phyloP scores from a whole-genome alignment of 805 yeast genomes.

The Cyberlindnera maclurae region DNA sequence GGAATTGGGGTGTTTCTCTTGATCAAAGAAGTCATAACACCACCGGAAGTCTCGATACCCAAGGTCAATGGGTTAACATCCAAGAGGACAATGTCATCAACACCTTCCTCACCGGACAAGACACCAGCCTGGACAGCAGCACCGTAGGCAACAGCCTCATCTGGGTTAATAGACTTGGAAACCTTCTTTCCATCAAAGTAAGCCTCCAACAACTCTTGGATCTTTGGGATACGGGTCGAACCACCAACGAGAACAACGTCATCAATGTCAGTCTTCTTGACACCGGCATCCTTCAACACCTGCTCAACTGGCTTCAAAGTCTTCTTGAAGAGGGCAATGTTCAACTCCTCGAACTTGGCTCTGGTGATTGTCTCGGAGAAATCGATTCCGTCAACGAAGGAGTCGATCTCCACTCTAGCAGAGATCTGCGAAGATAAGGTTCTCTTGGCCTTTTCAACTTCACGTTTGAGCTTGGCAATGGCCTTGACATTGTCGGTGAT shows the following conservation, averaged over 20 bases:
- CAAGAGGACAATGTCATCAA: slow-evolving; percentile 78
- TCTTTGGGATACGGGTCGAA: slow-evolving; percentile 98
- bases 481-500: slow-evolving; percentile 77
- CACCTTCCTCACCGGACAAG: slow-evolving; percentile 91
- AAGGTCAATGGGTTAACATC: slow-evolving; percentile 92
- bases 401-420: slow-evolving; percentile 92
- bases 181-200: slow-evolving; percentile 93
- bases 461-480: slow-evolving; percentile 89
- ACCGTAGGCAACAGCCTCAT: slow-evolving; percentile 99
- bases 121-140: slow-evolving; percentile 99
- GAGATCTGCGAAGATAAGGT: slow-evolving; percentile 92
- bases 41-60: slow-evolving; percentile 97
- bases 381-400: slow-evolving; percentile 90
- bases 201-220: slow-evolving; percentile 85
- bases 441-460: slow-evolving; percentile 97
- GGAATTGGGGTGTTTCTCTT: slow-evolving; percentile 95
- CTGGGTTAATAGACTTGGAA: slow-evolving; percentile 96
- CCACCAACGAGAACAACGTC: slow-evolving; percentile 98
- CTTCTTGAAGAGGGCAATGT: slow-evolving; percentile 86
- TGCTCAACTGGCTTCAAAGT: slow-evolving; percentile 95
- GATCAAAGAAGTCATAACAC: slow-evolving; percentile 93
- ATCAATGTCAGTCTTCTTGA: slow-evolving; percentile 79
- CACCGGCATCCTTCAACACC: slow-evolving; percentile 89
- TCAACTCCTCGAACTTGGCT: slow-evolving; percentile 96
- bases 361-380: slow-evolving; percentile 93